Percentiles rank a stretch among this genome's conserved stretches.
Conservation (phyloP, 495 filamentous ascomycete genomes). For the Hypoxylon lienhwacheense region DNA sequence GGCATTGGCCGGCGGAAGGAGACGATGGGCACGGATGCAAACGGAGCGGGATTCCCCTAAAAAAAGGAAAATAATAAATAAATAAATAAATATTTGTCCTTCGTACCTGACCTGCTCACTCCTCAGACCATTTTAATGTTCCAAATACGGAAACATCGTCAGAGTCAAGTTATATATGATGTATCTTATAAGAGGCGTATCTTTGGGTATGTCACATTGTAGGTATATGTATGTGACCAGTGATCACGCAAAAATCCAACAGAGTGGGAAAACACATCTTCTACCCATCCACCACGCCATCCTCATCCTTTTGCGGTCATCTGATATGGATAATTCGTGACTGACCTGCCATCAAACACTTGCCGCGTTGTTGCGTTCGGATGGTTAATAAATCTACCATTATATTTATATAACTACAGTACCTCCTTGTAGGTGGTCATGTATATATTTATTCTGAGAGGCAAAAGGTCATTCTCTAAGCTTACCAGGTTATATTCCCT, state of each 20-base stretch:
- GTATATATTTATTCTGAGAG: too few relatives aligned
- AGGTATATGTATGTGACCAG: too few relatives aligned
- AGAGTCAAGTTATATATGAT: too few relatives aligned
- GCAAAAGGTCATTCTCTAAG: too few relatives aligned
- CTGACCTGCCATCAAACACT: slow-evolving; percentile 3
- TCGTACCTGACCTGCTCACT: not conserved
- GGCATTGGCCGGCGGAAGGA: slow-evolving; percentile 14
- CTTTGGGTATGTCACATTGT: too few relatives aligned
- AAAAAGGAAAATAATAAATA: too few relatives aligned
- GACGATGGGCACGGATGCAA: slow-evolving; percentile 26
- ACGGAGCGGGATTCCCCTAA: slow-evolving; percentile 32
- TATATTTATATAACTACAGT: not conserved
- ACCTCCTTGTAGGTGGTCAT: too few relatives aligned
- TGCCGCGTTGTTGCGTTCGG: slow-evolving; percentile 4
- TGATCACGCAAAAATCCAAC: slow-evolving; percentile 23
- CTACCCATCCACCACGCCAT: slow-evolving; percentile 23
- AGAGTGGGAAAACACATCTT: slow-evolving; percentile 6
- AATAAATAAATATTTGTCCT: too few relatives aligned
- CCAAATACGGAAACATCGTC: too few relatives aligned
- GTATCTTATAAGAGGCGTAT: too few relatives aligned
- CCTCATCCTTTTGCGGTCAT: slow-evolving; percentile 23
- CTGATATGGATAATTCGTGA: slow-evolving; percentile 20
- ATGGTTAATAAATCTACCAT: not conserved
- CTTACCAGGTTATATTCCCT: too few relatives aligned
- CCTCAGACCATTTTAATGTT: too few relatives aligned